Conservation (phyloP, 1,284 basidiomycete genomes). For the Leccinum cinnamomeum region DNA sequence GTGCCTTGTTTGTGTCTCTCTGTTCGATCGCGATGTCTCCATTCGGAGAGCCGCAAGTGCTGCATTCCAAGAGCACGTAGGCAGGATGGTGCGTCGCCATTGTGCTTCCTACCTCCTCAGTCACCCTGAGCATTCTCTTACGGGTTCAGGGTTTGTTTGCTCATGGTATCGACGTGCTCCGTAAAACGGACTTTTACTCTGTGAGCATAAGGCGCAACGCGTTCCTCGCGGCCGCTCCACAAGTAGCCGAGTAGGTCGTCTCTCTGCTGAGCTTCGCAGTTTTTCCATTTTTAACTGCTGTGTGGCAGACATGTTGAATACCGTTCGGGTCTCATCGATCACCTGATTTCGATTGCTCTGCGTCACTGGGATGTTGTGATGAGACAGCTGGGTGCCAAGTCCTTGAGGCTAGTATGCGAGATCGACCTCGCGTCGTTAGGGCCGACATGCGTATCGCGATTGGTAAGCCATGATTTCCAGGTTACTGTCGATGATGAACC, state of each 20-base stretch:
- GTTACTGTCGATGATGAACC: constrained; percentile 14
- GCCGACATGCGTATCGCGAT: constrained; percentile 47
- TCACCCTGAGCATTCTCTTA: constrained; percentile 15
- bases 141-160: constrained; percentile 76
- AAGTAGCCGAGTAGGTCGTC: constrained; percentile 75
- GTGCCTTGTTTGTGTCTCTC: constrained; percentile 72
- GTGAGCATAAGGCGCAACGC: constrained; percentile 85
- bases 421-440: constrained; percentile 58
- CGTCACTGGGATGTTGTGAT: constrained; percentile 90
- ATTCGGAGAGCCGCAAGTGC: constrained; percentile 97
- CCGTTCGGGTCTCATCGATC: constrained; percentile 66
- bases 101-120: constrained; percentile 8
- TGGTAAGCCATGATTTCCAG: constrained; percentile 41
- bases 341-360: constrained; percentile 74
- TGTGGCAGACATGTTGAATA: constrained; percentile 66
- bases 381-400: constrained; percentile 78
- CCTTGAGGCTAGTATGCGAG: constrained; percentile 68
- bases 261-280: constrained; percentile 5
- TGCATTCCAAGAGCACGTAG: constrained; percentile 96
- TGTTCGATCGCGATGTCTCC: constrained; percentile 93
- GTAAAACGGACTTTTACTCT: constrained; percentile 93
- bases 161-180: constrained; percentile 91
- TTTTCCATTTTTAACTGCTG: constrained; percentile 6
- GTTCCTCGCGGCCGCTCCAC: constrained; percentile 80
- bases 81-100: constrained; percentile 70